Conservation (phyloP, 1,284 basidiomycete genomes). For the Melampsora occidentalis region DNA sequence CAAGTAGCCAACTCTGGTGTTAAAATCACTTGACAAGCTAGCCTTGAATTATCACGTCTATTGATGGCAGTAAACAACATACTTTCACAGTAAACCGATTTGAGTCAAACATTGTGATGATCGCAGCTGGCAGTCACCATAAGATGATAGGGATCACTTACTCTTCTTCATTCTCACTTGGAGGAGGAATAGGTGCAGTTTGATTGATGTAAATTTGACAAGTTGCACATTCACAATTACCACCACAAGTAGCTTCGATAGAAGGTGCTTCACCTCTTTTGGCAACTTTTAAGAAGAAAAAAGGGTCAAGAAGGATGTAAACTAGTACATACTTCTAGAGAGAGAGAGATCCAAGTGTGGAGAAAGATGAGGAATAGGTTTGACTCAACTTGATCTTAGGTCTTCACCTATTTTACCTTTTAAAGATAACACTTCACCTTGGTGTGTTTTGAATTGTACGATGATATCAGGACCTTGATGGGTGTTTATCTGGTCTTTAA, state of each 20-base stretch:
- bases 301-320: not conserved
- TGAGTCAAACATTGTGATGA: not conserved
- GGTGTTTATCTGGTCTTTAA: slow-evolving; percentile 50
- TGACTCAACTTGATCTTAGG: not conserved
- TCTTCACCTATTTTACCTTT: slow-evolving; percentile 1
- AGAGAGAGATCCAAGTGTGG: not conserved
- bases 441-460: not conserved
- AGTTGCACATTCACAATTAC: slow-evolving; percentile 46
- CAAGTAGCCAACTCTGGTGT: slow-evolving; percentile 44
- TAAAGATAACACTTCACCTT: slow-evolving; percentile 7
- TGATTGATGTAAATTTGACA: not conserved
- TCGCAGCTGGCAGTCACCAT: not conserved
- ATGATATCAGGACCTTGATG: slow-evolving; percentile 65
- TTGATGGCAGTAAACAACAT: slow-evolving; percentile 49
- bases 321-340: not conserved
- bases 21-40: slow-evolving; percentile 47
- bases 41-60: slow-evolving; percentile 41
- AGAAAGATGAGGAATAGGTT: not conserved
- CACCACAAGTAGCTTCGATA: slow-evolving; percentile 49
- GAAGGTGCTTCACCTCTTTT: slow-evolving; percentile 44
- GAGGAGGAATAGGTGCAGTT: not conserved
- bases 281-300: slow-evolving; percentile 31
- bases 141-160: not conserved
- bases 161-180: slow-evolving; percentile 44
- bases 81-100: slow-evolving; percentile 8